Evolutionary conservation across 352 stramenopile species (phyloP).

Genomic region (Phytophthora cactorum): DNA sequence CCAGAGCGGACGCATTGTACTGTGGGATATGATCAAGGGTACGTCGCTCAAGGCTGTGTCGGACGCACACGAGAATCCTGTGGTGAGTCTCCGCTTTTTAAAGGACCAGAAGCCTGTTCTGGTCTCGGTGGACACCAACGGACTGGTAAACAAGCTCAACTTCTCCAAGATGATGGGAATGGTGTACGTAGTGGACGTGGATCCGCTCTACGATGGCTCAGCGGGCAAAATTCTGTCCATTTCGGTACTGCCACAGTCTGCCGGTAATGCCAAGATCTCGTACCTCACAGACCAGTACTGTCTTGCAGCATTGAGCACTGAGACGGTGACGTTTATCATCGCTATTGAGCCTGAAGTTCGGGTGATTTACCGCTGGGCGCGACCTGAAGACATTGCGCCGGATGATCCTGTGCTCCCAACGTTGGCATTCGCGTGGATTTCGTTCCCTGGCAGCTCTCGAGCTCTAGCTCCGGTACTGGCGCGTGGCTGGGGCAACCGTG

Average conservation of each 20-base stretch:
- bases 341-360: constrained; percentile 95
- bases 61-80: constrained; percentile 90
- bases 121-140: constrained; percentile 86
- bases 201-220: constrained; percentile 95
- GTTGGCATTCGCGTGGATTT: constrained; percentile 95
- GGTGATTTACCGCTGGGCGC: constrained; percentile 94
- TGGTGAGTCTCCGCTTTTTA: constrained; percentile 86
- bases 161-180: constrained; percentile 96
- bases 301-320: constrained; percentile 80
- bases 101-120: constrained; percentile 89
- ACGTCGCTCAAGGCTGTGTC: constrained; percentile 90
- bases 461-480: constrained; percentile 91
- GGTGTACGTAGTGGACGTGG: constrained; percentile 94
- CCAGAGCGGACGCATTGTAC: constrained; percentile 91
- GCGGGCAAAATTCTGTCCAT: constrained; percentile 89
- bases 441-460: constrained; percentile 82
- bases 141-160: constrained; percentile 94
- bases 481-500: constrained; percentile 92
- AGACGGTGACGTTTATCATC: constrained; percentile 96
- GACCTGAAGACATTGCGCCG: constrained; percentile 72
- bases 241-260: constrained; percentile 79
- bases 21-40: constrained; percentile 98
- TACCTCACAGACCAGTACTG: constrained; percentile 88
- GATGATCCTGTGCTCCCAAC: constrained; percentile 90
- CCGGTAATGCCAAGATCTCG: constrained; percentile 86